Conservation (phyloP, 179 eudicot species). For the Beta lomatogona region DNA sequence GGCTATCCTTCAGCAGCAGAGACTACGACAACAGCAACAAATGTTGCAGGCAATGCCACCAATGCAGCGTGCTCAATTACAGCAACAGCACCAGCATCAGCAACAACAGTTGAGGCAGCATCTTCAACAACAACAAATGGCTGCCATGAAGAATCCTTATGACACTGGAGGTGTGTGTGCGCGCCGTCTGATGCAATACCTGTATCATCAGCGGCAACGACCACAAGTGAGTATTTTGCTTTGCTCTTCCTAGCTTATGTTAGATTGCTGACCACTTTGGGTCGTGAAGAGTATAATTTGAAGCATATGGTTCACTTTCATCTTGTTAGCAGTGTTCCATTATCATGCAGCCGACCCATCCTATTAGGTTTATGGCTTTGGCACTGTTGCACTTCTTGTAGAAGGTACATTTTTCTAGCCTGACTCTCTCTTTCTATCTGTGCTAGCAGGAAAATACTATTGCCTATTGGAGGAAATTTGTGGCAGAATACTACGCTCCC, state of each 20-base stretch:
- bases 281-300: not conserved
- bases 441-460: conserved; percentile 70
- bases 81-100: conserved; percentile 75
- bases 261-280: not conserved
- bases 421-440: conserved; percentile 14
- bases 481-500: conserved; percentile 85
- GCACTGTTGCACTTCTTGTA: no score
- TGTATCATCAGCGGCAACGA: conserved; percentile 83
- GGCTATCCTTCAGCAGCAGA: conserved; percentile 78
- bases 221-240: conserved; percentile 61
- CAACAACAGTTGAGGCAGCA: conserved; percentile 70
- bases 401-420: no score
- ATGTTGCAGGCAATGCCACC: conserved; percentile 77
- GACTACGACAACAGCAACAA: conserved; percentile 80
- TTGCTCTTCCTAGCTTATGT: not conserved
- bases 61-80: conserved; percentile 68
- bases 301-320: not conserved
- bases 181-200: conserved; percentile 84
- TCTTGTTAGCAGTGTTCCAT: not conserved
- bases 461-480: conserved; percentile 94
- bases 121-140: conserved; percentile 65
- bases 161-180: conserved; percentile 86
- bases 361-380: no score
- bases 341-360: no score
- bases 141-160: conserved; percentile 60